Evolutionary conservation across 2,329 filamentous ascomycete species (phyloP).

Genomic region (Aspergillus ochraceus): DNA sequence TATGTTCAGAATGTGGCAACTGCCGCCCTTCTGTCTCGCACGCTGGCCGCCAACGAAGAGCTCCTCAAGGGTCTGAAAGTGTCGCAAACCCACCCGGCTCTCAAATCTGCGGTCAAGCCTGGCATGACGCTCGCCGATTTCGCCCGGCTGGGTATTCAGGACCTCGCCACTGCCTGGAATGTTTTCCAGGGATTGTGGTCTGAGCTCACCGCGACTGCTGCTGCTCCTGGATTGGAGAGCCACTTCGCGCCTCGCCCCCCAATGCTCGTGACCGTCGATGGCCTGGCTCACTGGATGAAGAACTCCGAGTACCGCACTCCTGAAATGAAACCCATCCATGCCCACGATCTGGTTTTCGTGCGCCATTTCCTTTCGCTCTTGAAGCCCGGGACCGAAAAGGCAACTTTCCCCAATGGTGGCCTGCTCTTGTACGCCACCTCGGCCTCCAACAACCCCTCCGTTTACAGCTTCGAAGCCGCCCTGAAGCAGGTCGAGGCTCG

Average conservation of each 20-base stretch:
- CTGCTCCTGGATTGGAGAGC: conserved; percentile 45
- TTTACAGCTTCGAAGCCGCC: conserved; percentile 67
- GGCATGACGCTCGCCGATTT: conserved; percentile 67
- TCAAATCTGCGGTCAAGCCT: conserved; percentile 60
- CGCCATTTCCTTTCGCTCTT: conserved; percentile 74
- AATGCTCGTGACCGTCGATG: conserved; percentile 76
- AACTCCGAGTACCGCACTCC: conserved; percentile 72
- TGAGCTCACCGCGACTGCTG: conserved; percentile 63
- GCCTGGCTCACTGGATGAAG: conserved; percentile 78
- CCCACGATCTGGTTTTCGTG: conserved; percentile 78
- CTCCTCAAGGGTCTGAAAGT: conserved; percentile 59
- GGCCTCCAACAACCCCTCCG: conserved; percentile 65
- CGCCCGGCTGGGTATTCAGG: conserved; percentile 66
- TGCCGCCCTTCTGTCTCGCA: conserved; percentile 70
- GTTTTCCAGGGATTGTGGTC: conserved; percentile 79
- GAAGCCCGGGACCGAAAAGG: conserved; percentile 34
- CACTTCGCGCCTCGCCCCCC: conserved; percentile 54
- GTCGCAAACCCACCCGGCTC: conserved; percentile 55
- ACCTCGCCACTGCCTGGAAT: conserved; percentile 75
- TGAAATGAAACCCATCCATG: conserved; percentile 73
- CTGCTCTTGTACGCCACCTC: conserved; percentile 74
- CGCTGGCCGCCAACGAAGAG: conserved; percentile 68
- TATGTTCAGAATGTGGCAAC: conserved; percentile 81
- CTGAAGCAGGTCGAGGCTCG: conserved; percentile 54
- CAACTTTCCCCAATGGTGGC: conserved; percentile 68